Percentiles rank a stretch among this genome's conserved stretches.
Evolutionary conservation across 164 flowering plant genomes (phyloP).

Genomic region (Akebia trifoliata): DNA sequence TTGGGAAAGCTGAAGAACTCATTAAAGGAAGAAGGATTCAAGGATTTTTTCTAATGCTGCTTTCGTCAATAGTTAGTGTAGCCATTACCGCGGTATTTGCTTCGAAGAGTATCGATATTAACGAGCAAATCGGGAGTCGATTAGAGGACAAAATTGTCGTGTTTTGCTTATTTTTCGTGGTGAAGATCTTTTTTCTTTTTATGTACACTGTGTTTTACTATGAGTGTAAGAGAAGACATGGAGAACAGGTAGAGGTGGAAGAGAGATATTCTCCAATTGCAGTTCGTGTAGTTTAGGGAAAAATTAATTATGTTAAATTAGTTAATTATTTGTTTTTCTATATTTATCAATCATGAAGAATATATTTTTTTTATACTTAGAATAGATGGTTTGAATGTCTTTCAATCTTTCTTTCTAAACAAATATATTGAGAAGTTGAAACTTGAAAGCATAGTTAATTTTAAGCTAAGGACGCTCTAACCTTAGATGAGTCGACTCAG

Average conservation of each 20-base stretch:
- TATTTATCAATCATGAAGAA: no score
- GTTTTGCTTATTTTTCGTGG: constrained; percentile 4
- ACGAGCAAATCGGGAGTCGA: neutral
- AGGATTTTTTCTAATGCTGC: constrained; percentile 6
- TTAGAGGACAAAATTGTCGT: neutral
- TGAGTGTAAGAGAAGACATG: constrained; percentile 8
- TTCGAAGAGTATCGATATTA: neutral
- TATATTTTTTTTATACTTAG: no score
- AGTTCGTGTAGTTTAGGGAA: neutral
- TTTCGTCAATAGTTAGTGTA: neutral
- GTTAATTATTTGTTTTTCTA: no score
- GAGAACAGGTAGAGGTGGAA: constrained; percentile 8
- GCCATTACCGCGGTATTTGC: neutral
- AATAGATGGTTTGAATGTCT: no score
- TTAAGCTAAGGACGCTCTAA: no score
- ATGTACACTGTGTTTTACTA: constrained; percentile 15
- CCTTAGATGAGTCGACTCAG: no score
- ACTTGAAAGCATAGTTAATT: no score
- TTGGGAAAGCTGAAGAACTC: neutral
- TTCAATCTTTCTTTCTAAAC: no score
- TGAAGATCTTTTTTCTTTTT: constrained; percentile 10
- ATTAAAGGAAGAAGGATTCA: constrained; percentile 14
- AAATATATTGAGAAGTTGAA: no score
- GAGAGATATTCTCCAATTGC: neutral
- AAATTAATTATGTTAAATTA: no score